Evolutionary conservation across 176 grass and related monocot species (phyloP).

Genomic region (Themeda triandra): DNA sequence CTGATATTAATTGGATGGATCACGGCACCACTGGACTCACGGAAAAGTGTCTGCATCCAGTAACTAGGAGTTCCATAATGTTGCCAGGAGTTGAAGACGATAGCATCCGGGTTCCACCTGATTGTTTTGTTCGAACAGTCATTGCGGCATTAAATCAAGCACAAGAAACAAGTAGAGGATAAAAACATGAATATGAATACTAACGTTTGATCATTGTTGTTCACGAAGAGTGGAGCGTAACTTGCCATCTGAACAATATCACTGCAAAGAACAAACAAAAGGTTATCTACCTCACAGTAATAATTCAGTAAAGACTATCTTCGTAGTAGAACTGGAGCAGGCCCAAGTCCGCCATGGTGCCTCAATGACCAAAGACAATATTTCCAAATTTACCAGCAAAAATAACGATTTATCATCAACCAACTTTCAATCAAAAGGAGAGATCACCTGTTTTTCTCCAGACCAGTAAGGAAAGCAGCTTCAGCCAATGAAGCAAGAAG

Average conservation of each 20-base stretch:
- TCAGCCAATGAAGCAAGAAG: conserved; percentile 88
- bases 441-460: conserved; percentile 85
- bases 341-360: background rate
- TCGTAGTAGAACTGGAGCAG: background rate
- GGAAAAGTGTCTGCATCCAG: conserved; percentile 66
- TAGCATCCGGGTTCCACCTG: conserved; percentile 57
- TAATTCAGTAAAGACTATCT: background rate
- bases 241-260: conserved; percentile 88
- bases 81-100: conserved; percentile 86
- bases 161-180: background rate
- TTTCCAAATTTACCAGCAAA: background rate
- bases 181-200: background rate
- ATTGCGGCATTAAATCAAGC: background rate
- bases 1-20: background rate
- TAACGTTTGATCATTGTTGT: conserved; percentile 69
- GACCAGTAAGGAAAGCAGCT: conserved; percentile 87
- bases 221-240: conserved; percentile 94
- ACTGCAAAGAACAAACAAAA: conserved; percentile 45
- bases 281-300: background rate
- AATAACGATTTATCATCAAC: background rate
- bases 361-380: background rate
- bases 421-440: background rate
- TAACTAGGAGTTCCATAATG: conserved; percentile 88
- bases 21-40: conserved; percentile 66
- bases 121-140: conserved; percentile 7